Evolutionary conservation across 1,139 yeast genomes (phyloP).

Genomic region (Scheffersomyces segobiensis): DNA sequence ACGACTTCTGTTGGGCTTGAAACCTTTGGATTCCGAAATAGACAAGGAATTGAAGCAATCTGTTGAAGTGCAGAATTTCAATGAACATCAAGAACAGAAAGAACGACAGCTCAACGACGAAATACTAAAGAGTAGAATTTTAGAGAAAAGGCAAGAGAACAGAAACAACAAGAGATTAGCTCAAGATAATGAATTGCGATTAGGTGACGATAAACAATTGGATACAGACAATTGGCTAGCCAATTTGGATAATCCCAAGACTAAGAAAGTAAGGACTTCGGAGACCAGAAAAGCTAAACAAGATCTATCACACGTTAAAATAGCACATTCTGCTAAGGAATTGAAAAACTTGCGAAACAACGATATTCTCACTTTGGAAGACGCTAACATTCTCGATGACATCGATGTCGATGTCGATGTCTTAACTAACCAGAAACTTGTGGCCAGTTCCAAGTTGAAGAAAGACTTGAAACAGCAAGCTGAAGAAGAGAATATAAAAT

Average conservation of each 20-base stretch:
- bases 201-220: conserved; percentile 27
- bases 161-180: conserved; percentile 6
- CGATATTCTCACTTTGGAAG: conserved; percentile 66
- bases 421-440: conserved; percentile 45
- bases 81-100: conserved; percentile 14
- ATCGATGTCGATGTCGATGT: conserved; percentile 40
- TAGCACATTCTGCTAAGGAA: conserved; percentile 43
- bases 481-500: conserved; percentile 26
- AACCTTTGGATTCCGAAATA: conserved; percentile 21
- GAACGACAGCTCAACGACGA: conserved; percentile 7
- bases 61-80: conserved; percentile 9
- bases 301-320: conserved; percentile 38
- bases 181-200: conserved; percentile 17
- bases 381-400: conserved; percentile 52
- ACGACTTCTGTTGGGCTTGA: conserved; percentile 49
- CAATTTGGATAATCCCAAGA: conserved; percentile 17
- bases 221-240: conserved; percentile 44
- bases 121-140: conserved; percentile 6
- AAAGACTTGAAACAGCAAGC: conserved; percentile 22
- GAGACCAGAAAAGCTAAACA: conserved; percentile 7
- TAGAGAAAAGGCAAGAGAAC: background rate
- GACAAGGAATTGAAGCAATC: background rate
- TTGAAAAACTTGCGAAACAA: conserved; percentile 41
- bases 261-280: conserved; percentile 8
- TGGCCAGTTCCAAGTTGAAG: conserved; percentile 28